These are phyloP conservation scores for Penicillium frequentans DNA, from an alignment of 2,329 filamentous ascomycete genomes.

Conservation along the genomic window DNA sequence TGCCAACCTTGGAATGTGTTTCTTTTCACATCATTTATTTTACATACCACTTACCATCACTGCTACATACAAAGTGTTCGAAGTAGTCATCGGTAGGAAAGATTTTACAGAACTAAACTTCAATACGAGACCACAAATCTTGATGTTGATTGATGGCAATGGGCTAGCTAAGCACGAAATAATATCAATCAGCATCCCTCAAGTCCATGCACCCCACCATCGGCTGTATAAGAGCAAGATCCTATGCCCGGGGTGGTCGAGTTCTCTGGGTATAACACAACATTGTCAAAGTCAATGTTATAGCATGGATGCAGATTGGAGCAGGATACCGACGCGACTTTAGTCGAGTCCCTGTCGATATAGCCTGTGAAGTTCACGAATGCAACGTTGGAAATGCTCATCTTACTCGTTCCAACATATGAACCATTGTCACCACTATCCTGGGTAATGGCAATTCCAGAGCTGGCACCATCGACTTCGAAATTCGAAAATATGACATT, in stretches of 20 bases:
- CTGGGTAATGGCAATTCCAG: constrained; percentile 48
- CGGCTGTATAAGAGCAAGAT: constrained; percentile 38
- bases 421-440: constrained; percentile 53
- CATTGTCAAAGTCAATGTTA: constrained; percentile 50
- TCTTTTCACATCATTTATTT: no score
- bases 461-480: constrained; percentile 46
- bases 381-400: constrained; percentile 51
- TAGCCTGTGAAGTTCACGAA: constrained; percentile 56
- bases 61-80: no score
- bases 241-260: constrained; percentile 32
- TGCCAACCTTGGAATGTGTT: no score
- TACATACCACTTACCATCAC: no score
- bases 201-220: constrained; percentile 42
- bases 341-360: constrained; percentile 33
- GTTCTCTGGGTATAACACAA: constrained; percentile 37
- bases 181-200: constrained; percentile 14
- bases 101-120: no score
- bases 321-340: constrained; percentile 48
- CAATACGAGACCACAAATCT: no score
- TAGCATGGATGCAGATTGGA: constrained; percentile 52
- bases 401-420: constrained; percentile 50
- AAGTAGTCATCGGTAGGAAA: no score
- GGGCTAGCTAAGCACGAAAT: background rate
- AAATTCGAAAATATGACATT: constrained; percentile 57
- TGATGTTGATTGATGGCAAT: background rate